Evolutionary conservation across 2,329 filamentous ascomycete genomes (phyloP), one percentile per base, ranked within the genome.

Genomic region (Exophiala viscosa): DNA sequence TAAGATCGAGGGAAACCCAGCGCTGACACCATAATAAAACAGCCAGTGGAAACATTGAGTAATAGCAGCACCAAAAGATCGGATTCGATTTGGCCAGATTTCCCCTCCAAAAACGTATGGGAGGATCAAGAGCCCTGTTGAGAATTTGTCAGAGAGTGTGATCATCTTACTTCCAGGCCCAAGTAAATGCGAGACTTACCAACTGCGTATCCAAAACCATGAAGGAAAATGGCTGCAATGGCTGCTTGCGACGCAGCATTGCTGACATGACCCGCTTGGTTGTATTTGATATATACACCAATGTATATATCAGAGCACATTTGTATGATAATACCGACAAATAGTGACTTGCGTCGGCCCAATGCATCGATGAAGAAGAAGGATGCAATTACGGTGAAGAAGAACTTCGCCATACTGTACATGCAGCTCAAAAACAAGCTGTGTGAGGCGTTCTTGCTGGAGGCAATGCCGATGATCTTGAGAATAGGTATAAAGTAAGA

Each of bases 331-430:
- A 67, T 67, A 2, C 68, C 68, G 1, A 69, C 52, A 17, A 74
- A 70, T 0, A 75, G 64, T 5, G 66, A 69, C n/a, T 64, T 66
- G 10, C 70, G 65, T 9, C 71, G 67, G 1, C 74, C 73, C 3
- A 77, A 62, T 8, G 69, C 70, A 45, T 76, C 74, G 18, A 75
- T 68, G 52, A 76, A 69, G 60, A 76, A 71, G 51, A 77, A 70
- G 2, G 67, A 68, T 4, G 72, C 72, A 9, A 72, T 68, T 1
- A 76, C 45, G 5, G 66, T 67, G 52, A 66, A 73, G 45, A 68
- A 68, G 48, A 77, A 70, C 58, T 76, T 77, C 33, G 71, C 63
- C 40, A 76, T 60, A 8, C 65, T 66, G 47, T 76, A 76, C 62
- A 77, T 73, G 48, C 67, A 69, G 1, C 65, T 70, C 1, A 75